Evolutionary conservation across 768 basidiomycete genomes (phyloP).

Genomic region (Termitomyces sp.): DNA sequence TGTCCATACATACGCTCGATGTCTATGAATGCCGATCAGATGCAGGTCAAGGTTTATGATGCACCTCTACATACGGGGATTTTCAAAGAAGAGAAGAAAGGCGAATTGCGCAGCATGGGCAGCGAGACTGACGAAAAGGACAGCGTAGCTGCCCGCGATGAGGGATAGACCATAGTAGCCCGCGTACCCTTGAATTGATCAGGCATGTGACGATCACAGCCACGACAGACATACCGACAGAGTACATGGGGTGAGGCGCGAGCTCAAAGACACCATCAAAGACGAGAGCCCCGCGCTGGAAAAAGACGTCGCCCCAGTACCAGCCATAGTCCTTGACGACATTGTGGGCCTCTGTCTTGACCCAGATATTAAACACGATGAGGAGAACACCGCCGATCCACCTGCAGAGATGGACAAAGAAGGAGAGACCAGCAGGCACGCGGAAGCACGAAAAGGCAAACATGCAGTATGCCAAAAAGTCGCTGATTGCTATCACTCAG

Average conservation of each 20-base stretch:
- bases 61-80: slow-evolving; percentile 89
- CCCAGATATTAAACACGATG: slow-evolving; percentile 96
- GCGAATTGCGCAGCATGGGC: slow-evolving; percentile 96
- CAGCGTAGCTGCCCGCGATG: slow-evolving; percentile 82
- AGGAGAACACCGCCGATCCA: slow-evolving; percentile 85
- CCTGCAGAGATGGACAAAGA: slow-evolving; percentile 74
- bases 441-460: slow-evolving; percentile 94
- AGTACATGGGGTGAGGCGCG: slow-evolving; percentile 95
- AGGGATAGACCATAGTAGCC: slow-evolving; percentile 96
- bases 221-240: slow-evolving; percentile 46
- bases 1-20: slow-evolving; percentile 94
- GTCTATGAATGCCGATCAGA: slow-evolving; percentile 44
- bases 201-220: neutral
- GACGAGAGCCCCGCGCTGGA: slow-evolving; percentile 87
- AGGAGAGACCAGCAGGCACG: slow-evolving; percentile 72
- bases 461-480: slow-evolving; percentile 91
- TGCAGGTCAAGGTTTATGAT: too few relatives aligned
- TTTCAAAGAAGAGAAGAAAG: slow-evolving; percentile 94
- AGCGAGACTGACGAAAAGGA: slow-evolving; percentile 89
- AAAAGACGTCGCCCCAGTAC: slow-evolving; percentile 96
- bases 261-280: slow-evolving; percentile 98
- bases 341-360: slow-evolving; percentile 95
- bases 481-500: slow-evolving; percentile 40
- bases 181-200: slow-evolving; percentile 62
- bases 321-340: slow-evolving; percentile 98